Evolutionary conservation across 768 basidiomycete species (phyloP).

Genomic region (Russula griseocarnosa): DNA sequence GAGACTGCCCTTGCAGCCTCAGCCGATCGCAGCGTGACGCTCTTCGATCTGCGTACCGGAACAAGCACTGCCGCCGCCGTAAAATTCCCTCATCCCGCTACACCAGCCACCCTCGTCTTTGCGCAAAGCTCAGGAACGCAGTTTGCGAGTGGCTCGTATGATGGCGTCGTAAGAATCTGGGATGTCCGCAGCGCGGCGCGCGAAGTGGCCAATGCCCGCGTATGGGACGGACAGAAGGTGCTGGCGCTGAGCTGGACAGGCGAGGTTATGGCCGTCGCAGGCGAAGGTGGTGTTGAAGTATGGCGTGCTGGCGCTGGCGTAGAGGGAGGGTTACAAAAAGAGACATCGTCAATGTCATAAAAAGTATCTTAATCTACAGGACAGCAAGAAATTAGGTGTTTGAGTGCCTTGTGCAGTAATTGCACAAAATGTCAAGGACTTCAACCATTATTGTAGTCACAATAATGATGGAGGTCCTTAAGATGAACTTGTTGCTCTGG

Average conservation of each 20-base stretch:
- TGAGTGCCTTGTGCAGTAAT: too few species aligned
- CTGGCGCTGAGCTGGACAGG: constrained; percentile 43
- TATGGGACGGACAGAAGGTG: constrained; percentile 55
- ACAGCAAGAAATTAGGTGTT: neutral
- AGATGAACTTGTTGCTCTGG: too few species aligned
- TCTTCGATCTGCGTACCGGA: constrained; percentile 62
- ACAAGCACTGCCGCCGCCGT: constrained; percentile 36
- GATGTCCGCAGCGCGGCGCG: constrained; percentile 67
- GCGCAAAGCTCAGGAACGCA: constrained; percentile 41
- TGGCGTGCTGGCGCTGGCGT: constrained; percentile 32
- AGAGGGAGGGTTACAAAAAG: constrained; percentile 26
- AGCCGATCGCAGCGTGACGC: constrained; percentile 66
- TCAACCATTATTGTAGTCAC: too few species aligned
- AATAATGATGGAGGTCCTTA: too few species aligned
- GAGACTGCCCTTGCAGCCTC: constrained; percentile 56
- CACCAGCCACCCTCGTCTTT: constrained; percentile 56
- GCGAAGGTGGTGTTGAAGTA: constrained; percentile 34
- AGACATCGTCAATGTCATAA: constrained; percentile 1
- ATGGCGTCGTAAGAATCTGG: constrained; percentile 74
- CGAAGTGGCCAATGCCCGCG: constrained; percentile 60
- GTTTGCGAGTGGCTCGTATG: constrained; percentile 69
- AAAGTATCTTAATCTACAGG: neutral
- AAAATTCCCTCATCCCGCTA: constrained; percentile 56
- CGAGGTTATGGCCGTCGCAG: constrained; percentile 31
- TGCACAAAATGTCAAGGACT: too few species aligned